A percentile compares a stretch with the other conserved stretches of the same genome.
Conservation (phyloP, 179 eudicot genomes). For the Sideroxylon spinosum region DNA sequence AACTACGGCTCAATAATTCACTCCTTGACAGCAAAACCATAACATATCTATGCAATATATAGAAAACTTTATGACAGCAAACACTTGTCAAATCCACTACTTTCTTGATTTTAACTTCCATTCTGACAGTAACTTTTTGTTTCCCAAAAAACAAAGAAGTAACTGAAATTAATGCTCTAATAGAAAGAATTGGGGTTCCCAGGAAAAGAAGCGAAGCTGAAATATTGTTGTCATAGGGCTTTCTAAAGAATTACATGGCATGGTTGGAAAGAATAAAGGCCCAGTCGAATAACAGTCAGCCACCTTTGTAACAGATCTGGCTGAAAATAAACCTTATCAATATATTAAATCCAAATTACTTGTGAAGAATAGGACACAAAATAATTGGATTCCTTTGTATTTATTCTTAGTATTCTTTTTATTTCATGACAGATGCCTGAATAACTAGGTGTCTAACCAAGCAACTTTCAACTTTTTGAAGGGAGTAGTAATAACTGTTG, state of each 20-base stretch:
- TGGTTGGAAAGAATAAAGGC: background rate
- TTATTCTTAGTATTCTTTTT: background rate
- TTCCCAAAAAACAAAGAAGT: background rate
- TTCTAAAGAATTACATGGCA: background rate
- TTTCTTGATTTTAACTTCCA: background rate
- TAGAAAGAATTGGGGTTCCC: background rate
- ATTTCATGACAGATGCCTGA: background rate
- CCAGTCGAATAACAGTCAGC: background rate
- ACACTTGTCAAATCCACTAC: conserved; percentile 1
- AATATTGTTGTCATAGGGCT: background rate
- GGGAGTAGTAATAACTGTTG: background rate
- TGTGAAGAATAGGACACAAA: background rate
- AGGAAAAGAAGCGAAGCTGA: background rate
- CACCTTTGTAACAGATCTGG: background rate
- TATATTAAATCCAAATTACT: conserved; percentile 1
- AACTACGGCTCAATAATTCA: background rate
- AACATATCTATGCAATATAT: background rate
- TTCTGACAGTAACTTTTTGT: background rate
- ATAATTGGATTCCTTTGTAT: background rate
- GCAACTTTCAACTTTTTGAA: background rate
- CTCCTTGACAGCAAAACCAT: background rate
- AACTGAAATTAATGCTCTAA: background rate
- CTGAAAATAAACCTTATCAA: background rate
- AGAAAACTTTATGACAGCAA: background rate
- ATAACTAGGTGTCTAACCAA: background rate